These are phyloP conservation scores for Jatropha multifida DNA, from an alignment of 441 rosid genomes.

Conservation along the genomic window DNA sequence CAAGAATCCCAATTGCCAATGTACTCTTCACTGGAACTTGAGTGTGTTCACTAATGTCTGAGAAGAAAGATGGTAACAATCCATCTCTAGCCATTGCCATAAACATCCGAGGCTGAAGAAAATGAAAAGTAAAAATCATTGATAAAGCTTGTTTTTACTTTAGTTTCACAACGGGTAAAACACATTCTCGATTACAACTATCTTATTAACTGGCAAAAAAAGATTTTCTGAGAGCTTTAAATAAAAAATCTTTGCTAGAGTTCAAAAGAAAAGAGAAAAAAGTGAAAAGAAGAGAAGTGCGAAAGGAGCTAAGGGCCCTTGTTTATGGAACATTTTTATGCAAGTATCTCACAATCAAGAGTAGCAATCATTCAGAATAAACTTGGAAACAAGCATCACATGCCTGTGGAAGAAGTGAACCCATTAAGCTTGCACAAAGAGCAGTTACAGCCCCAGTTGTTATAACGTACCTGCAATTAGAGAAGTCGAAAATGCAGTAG, in stretches of 20 bases:
- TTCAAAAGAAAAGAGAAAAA: neutral
- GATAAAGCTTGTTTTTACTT: neutral
- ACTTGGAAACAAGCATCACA: slow-evolving; percentile 10
- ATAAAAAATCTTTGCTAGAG: neutral
- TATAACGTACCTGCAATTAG: slow-evolving; percentile 51
- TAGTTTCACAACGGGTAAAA: neutral
- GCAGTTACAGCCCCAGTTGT: slow-evolving; percentile 87
- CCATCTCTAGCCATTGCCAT: slow-evolving; percentile 98
- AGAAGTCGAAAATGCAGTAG: neutral
- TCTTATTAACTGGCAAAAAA: neutral
- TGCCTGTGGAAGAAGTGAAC: slow-evolving; percentile 84
- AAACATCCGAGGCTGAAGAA: slow-evolving; percentile 70
- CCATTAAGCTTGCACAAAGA: slow-evolving; percentile 79
- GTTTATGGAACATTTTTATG: slow-evolving; percentile 4
- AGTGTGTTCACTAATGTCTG: slow-evolving; percentile 61
- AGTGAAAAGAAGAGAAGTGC: neutral
- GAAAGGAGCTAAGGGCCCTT: neutral
- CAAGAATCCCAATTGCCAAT: slow-evolving; percentile 55
- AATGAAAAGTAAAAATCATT: slow-evolving; percentile 11
- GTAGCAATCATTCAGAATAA: neutral
- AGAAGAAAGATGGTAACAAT: slow-evolving; percentile 75
- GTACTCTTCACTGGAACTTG: slow-evolving; percentile 89
- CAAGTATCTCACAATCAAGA: neutral
- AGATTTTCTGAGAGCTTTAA: neutral
- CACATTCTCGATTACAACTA: neutral